phyloP scores from a whole-genome alignment of 768 basidiomycete species.

The Collybia sordida region DNA sequence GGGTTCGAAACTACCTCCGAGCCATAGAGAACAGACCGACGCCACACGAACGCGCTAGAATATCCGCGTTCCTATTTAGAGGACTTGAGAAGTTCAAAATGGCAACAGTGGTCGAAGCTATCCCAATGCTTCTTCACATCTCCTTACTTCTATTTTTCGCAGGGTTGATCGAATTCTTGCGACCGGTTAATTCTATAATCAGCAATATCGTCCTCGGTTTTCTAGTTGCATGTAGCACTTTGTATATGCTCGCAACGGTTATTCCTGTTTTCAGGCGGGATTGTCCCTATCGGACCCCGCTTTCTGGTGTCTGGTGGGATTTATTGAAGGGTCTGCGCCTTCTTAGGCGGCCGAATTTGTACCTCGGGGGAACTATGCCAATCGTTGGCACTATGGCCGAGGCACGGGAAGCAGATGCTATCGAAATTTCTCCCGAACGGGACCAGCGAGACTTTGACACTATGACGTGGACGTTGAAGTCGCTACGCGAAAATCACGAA shows the following conservation, averaged over 20 bases:
- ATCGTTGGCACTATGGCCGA: conserved; percentile 23
- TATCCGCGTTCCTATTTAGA: conserved; percentile 38
- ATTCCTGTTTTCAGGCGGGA: conserved; percentile 30
- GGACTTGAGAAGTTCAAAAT: conserved; percentile 39
- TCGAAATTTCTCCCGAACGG: conserved; percentile 28
- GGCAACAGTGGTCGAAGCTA: conserved; percentile 34
- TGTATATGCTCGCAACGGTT: conserved; percentile 31
- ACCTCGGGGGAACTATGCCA: conserved; percentile 15
- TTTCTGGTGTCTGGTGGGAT: conserved; percentile 30
- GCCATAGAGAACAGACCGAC: conserved; percentile 29
- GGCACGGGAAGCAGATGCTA: conserved; percentile 33
- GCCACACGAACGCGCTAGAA: conserved; percentile 38
- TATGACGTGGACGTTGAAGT: conserved; percentile 37
- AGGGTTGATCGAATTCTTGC: conserved; percentile 44
- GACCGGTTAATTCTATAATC: conserved; percentile 31
- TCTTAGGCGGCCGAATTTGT: conserved; percentile 17
- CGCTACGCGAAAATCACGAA: conserved; percentile 32
- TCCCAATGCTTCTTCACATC: conserved; percentile 47
- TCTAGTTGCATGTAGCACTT: conserved; percentile 23
- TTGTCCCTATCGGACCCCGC: conserved; percentile 35
- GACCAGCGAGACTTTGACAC: conserved; percentile 38
- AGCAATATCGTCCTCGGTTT: conserved; percentile 29
- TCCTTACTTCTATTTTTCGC: conserved; percentile 52
- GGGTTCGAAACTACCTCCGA: conserved; percentile 42
- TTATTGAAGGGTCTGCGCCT: conserved; percentile 23